These are phyloP conservation scores for Panaeolus cyanescens DNA, from an alignment of 768 basidiomycete species.

Conservation along the genomic window DNA sequence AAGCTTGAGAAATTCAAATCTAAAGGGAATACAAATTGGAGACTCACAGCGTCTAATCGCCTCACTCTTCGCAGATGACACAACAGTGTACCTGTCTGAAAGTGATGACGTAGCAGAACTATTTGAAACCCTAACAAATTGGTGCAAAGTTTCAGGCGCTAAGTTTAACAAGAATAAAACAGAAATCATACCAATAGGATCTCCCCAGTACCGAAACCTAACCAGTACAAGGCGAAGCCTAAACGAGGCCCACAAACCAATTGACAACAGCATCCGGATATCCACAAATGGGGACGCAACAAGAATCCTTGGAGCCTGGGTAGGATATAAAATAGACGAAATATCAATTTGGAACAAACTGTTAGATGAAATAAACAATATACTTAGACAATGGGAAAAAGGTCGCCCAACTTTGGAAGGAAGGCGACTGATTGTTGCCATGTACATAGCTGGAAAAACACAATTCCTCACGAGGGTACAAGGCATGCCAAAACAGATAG, in stretches of 20 bases:
- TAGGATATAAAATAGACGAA: constrained; percentile 24
- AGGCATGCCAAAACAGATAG: constrained; percentile 30
- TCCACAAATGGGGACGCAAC: constrained; percentile 24
- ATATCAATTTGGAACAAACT: constrained; percentile 20
- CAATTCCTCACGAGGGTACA: constrained; percentile 33
- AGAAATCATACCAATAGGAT: constrained; percentile 36
- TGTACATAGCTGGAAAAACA: constrained; percentile 25
- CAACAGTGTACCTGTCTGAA: constrained; percentile 28
- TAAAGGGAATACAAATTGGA: constrained; percentile 25
- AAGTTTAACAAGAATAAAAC: constrained; percentile 44
- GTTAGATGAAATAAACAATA: constrained; percentile 19
- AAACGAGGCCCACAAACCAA: constrained; percentile 3
- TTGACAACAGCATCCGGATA: constrained; percentile 22
- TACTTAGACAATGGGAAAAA: constrained; percentile 20
- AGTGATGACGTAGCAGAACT: constrained; percentile 26
- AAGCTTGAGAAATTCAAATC: constrained; percentile 24
- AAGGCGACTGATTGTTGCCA: constrained; percentile 5
- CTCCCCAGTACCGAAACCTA: constrained; percentile 13
- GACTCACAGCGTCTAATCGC: constrained; percentile 19
- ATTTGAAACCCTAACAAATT: constrained; percentile 22
- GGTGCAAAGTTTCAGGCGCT: constrained; percentile 40
- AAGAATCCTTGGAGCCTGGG: constrained; percentile 27
- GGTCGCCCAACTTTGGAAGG: constrained; percentile 27
- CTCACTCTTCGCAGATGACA: constrained; percentile 38
- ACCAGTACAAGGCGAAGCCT: constrained; percentile 6